phyloP scores from a whole-genome alignment of 2,329 filamentous ascomycete species.

The Annulohypoxylon truncatum region DNA sequence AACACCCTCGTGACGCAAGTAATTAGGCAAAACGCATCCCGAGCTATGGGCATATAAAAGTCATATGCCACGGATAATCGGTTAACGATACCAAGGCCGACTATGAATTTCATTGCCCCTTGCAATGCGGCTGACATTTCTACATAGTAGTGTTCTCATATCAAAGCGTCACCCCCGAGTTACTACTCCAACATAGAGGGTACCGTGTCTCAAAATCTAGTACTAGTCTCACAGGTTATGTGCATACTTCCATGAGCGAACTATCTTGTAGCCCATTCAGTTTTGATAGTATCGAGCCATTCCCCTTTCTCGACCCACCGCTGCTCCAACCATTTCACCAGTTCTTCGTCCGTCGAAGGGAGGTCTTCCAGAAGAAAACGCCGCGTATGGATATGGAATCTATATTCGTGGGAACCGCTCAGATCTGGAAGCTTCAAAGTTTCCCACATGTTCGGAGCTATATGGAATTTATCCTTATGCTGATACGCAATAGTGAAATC shows the following conservation, averaged over 20 bases:
- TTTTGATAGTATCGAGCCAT: constrained; percentile 59
- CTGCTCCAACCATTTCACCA: constrained; percentile 65
- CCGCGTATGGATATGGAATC: constrained; percentile 63
- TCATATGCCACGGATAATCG: constrained; percentile 22
- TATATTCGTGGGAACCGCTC: constrained; percentile 55
- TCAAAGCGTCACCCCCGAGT: constrained; percentile 24
- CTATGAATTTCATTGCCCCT: constrained; percentile 7
- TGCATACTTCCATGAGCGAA: not conserved
- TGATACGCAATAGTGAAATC: constrained; percentile 67
- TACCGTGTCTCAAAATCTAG: not conserved
- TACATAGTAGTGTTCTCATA: constrained; percentile 23
- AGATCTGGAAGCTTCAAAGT: constrained; percentile 58
- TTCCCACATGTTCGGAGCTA: constrained; percentile 65
- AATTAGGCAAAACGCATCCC: constrained; percentile 33
- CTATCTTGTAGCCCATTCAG: constrained; percentile 53
- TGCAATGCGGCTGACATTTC: constrained; percentile 21
- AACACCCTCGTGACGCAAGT: constrained; percentile 29
- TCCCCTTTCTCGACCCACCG: constrained; percentile 65
- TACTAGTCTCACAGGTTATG: constrained; percentile 7
- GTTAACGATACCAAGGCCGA: constrained; percentile 28
- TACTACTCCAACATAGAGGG: not conserved
- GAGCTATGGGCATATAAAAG: constrained; percentile 1
- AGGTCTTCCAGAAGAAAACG: constrained; percentile 62
- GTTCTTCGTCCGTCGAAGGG: constrained; percentile 59
- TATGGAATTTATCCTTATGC: constrained; percentile 56